These are phyloP conservation scores for Penicillium cataractarum DNA, from an alignment of 495 filamentous ascomycete species.

Conservation along the genomic window DNA sequence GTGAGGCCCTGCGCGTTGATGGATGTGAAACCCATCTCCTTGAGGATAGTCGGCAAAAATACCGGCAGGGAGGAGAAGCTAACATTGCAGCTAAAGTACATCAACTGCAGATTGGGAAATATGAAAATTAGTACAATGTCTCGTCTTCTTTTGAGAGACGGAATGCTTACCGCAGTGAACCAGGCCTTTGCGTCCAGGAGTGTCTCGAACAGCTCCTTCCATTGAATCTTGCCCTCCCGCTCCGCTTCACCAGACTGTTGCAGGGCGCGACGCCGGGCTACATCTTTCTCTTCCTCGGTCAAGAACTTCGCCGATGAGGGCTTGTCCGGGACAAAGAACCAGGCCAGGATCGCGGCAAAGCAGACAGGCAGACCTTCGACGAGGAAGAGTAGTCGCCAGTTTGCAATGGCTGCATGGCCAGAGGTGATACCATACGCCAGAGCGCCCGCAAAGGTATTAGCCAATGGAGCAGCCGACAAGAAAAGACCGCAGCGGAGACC, in stretches of 20 bases:
- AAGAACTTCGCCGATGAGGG: conserved; percentile 72
- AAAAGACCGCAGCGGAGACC: conserved; percentile 79
- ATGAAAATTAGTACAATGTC: background rate
- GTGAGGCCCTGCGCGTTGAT: conserved; percentile 80
- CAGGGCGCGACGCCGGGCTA: conserved; percentile 65
- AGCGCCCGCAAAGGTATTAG: conserved; percentile 81
- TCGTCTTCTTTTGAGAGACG: background rate
- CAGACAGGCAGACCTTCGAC: conserved; percentile 80
- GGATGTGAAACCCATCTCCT: conserved; percentile 74
- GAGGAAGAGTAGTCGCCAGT: conserved; percentile 82
- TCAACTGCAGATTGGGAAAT: conserved; percentile 41
- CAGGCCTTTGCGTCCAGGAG: conserved; percentile 65
- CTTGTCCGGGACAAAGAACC: conserved; percentile 70
- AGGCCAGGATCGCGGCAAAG: conserved; percentile 65
- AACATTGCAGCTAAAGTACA: conserved; percentile 64
- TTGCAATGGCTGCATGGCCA: conserved; percentile 64
- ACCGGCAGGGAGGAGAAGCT: conserved; percentile 84
- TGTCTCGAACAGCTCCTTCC: conserved; percentile 60
- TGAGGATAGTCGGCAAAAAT: conserved; percentile 80
- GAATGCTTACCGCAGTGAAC: conserved; percentile 50
- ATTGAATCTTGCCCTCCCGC: conserved; percentile 55
- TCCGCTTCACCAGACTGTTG: conserved; percentile 64
- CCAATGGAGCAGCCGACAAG: conserved; percentile 76
- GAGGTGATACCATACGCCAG: conserved; percentile 84
- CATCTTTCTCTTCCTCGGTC: conserved; percentile 67